Base-by-base conservation (phyloP, 805 yeast genomes). In the Starmerella stigmatis region DNA sequence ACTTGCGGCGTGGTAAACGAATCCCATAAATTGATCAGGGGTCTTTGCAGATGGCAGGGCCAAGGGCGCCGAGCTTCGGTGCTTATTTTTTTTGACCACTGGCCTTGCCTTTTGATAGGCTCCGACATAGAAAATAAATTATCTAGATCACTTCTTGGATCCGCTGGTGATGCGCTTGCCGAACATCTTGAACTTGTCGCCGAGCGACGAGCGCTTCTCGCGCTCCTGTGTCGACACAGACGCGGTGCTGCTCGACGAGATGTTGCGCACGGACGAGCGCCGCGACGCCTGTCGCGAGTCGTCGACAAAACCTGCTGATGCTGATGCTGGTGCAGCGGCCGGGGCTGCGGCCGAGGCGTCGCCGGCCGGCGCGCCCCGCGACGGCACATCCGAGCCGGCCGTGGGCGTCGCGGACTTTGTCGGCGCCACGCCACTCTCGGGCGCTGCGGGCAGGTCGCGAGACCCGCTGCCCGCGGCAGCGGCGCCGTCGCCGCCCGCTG, bases 91-190 rank as follows among this genome's bases (percentile, higher is more conserved):
- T 17, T 8, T 15, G 8, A 19, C 28, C 13, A 20, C 25, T 21
- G 43, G 33, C 39, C n/a, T 19, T 6, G 34, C 41, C 48, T 51
- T 49, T 49, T 49, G 51, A 44, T 16, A 29, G 50, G 34, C 17
- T 21, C 39, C 44, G 41, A 46, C 44, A 46, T 25, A n/a, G n/a
- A 20, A 35, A 21, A 32, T 22, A 23, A 28, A 45, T 38, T 36
- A 36, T n/a, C 21, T 36, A 36, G 41, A 17, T 25, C 27, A 43
- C 20, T 51, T 50, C 33, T 46, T 44, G 4, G 49, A 25, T 5
- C 47, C 46, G 42, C 55, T 51, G 10, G 57, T 28, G 39, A 54
- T 51, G 23, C 58, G 52, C 11, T 48, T 51, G 23, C 58, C 58
- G 40, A 57, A 56, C 33, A 37, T 44, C 33, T 57, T 57, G 49